Base-by-base conservation (phyloP, 257 asterid species). In the Haberlea rhodopensis region DNA sequence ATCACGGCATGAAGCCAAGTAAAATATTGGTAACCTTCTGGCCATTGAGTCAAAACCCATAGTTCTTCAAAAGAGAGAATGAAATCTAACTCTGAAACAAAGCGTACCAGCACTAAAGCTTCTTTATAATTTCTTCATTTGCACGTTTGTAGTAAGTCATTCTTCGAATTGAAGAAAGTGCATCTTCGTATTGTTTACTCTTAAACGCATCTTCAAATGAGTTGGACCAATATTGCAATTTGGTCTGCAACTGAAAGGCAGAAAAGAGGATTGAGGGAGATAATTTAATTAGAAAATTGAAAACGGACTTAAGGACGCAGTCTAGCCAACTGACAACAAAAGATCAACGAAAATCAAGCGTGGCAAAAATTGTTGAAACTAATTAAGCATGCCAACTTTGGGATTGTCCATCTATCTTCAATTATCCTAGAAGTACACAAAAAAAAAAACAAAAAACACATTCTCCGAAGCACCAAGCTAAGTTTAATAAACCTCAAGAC, bases 61-160 rank as follows among this genome's bases (percentile, higher is more conserved):
- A 43, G 7, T 0, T 43, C 49, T 43, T 13, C 49, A 43, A 43
- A 43, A 13, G 49, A 43, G 20, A 43, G 49, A 31, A 31, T 4
- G 49, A 10, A 43, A 43, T 13, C 19, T 43, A 15, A 18, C 18
- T 15, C 15, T 1, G 2, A 40, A 40, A 43, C 49, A 26, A 4
- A 49, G 58, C 22, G 45, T 54, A 68, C 80, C 71, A 26, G 55
- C 51, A 66, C 70, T 72, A 91, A 57, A 84, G 95, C 77, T 92
- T 92, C 84, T 83, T 89, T 43, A 83, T 73, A 27, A 89, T 80
- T 74, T 92, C 99, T 76, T 89, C 99, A 57, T 65, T 73, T 65
- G 99, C 82, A 16, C 99, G 94, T 73, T 56, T 81, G 86, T 89
- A 92, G 77, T 92, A 92, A 24, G 95, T 85, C 96, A 89, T 82